These are phyloP conservation scores for Fusarium nanum DNA, from an alignment of 2,329 filamentous ascomycete species.

Conservation along the genomic window DNA sequence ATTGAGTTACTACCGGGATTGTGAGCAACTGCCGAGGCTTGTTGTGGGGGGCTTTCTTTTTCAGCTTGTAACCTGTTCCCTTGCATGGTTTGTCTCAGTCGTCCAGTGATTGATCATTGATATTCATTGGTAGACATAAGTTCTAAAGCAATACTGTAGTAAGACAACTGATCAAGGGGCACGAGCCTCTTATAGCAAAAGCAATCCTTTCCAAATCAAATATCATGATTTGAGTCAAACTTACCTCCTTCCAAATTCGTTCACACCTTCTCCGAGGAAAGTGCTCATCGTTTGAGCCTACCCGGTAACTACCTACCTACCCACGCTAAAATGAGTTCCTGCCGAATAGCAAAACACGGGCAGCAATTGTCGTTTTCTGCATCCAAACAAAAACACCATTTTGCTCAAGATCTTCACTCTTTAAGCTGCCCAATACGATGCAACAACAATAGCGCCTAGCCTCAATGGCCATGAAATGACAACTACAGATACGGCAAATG, in stretches of 20 bases:
- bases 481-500: constrained; percentile 13
- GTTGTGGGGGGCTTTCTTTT: not conserved
- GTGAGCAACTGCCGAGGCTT: not conserved
- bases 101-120: not conserved
- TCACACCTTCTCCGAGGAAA: not conserved
- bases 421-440: not conserved
- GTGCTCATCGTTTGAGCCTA: not conserved
- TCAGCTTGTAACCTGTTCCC: not conserved
- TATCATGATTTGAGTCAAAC: not conserved
- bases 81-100: not conserved
- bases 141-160: not conserved
- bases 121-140: not conserved
- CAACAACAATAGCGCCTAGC: not conserved
- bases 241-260: not conserved
- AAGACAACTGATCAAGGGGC: not conserved
- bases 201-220: not conserved
- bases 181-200: not conserved
- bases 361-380: not conserved
- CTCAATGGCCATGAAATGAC: not conserved
- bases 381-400: not conserved
- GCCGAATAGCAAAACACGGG: not conserved
- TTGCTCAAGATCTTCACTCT: not conserved
- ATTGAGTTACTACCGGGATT: no score
- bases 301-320: not conserved
- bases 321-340: not conserved